Evolutionary conservation across 805 yeast genomes (phyloP).

Genomic region (Cyberlindnera japonica): DNA sequence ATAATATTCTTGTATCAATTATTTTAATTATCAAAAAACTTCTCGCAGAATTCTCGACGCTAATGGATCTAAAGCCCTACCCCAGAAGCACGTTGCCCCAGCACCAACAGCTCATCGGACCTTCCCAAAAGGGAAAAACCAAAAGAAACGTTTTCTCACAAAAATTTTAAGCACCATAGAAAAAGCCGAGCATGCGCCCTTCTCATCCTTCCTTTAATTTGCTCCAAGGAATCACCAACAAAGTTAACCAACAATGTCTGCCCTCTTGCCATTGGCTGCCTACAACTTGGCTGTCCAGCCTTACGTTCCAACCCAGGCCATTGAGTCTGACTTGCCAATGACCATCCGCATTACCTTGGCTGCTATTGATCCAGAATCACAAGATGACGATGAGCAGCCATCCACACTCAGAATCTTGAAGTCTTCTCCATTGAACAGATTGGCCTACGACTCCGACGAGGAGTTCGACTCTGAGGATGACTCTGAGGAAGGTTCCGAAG

Average conservation of each 20-base stretch:
- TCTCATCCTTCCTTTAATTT: too few relatives aligned
- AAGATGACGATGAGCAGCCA: slow-evolving; percentile 77
- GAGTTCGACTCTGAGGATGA: slow-evolving; percentile 40
- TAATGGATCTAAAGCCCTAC: neutral
- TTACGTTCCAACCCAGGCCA: slow-evolving; percentile 82
- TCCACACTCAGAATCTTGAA: slow-evolving; percentile 87
- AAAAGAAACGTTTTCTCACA: slow-evolving; percentile 26
- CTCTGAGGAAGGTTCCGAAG: slow-evolving; percentile 39
- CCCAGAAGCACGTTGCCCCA: slow-evolving; percentile 12
- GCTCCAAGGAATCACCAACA: neutral
- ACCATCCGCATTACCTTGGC: slow-evolving; percentile 92
- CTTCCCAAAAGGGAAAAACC: slow-evolving; percentile 24
- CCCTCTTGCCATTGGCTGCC: slow-evolving; percentile 78
- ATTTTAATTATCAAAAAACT: neutral
- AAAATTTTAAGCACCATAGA: slow-evolving; percentile 13
- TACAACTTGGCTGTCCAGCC: slow-evolving; percentile 84
- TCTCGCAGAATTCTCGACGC: neutral
- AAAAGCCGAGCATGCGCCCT: slow-evolving; percentile 6
- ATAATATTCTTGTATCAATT: too few relatives aligned
- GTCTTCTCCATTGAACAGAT: slow-evolving; percentile 46
- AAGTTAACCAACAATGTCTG: slow-evolving; percentile 46
- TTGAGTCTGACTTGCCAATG: slow-evolving; percentile 81
- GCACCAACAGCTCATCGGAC: slow-evolving; percentile 20
- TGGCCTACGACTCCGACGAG: slow-evolving; percentile 45
- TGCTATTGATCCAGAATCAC: slow-evolving; percentile 87